Evolutionary conservation across 441 rosid genomes (phyloP), one percentile per base, ranked within the genome.

Genomic region (Brassica hybrid): DNA sequence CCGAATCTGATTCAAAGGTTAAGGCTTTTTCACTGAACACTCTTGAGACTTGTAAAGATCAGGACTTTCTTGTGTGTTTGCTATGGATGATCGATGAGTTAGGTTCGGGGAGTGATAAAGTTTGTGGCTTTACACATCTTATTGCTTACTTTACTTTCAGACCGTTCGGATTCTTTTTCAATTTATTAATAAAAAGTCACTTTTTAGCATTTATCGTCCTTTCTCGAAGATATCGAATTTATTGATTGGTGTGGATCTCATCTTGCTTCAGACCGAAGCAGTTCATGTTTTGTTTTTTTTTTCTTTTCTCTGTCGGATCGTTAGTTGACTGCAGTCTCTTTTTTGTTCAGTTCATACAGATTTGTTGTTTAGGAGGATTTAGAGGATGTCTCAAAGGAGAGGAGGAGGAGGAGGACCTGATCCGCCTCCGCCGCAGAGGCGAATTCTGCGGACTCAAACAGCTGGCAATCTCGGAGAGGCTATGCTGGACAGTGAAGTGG

Each of bases 401-500:
- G 90, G 83, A 73, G 90, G 83, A n/a, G n/a, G n/a, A 38, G 90
- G 83, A 45, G 90, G 83, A 38, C 32, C 73, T 41, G 88, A 85
- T 19, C 89, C 80, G 66, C 85, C 69, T 58, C 88, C 77, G 67
- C 88, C 81, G 1, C 77, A 23, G 77, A 82, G 93, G 86, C 88
- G 80, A 88, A 77, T 87, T 83, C 68, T 80, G 83, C 87, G 94
- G 84, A 87, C 86, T 43, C 82, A 58, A 21, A 58, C 63, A 12
- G 90, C 84, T 10, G 89, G 89, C 65, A 86, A 75, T 27, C 83
- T 85, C 0, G 94, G 91, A 27, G 30, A 27, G 83, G 76, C 4
- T 45, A 45, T 85, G 41, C 83, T 82, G 32, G 91, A 91, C 56
- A 87, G 87, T 78, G 97, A 91, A 84, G 82, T 89, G 48, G 90